A percentile compares a stretch with the other conserved stretches of the same genome.
These are phyloP conservation scores for Astraeus odoratus DNA, from an alignment of 768 basidiomycete species.

Conservation along the genomic window DNA sequence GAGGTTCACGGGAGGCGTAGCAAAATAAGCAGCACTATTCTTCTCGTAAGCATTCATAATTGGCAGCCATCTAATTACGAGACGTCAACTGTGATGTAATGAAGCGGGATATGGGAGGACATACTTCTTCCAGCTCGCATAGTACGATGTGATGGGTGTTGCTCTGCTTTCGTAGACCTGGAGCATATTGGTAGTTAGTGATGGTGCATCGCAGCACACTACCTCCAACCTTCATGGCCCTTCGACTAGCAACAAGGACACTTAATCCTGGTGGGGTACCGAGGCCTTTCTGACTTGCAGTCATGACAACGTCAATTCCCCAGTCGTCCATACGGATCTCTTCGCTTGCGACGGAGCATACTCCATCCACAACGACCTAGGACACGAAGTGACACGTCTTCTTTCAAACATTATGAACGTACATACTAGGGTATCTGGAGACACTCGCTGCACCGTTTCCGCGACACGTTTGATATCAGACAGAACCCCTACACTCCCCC, in stretches of 20 bases:
- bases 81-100: neutral
- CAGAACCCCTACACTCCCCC: slow-evolving; percentile 55
- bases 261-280: slow-evolving; percentile 91
- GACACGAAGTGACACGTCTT: neutral
- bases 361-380: slow-evolving; percentile 81
- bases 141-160: slow-evolving; percentile 68
- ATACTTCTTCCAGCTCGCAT: slow-evolving; percentile 87
- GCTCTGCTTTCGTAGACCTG: slow-evolving; percentile 12
- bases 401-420: neutral
- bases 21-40: slow-evolving; percentile 82
- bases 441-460: slow-evolving; percentile 62
- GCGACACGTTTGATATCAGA: slow-evolving; percentile 76
- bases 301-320: slow-evolving; percentile 84
- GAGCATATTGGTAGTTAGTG: neutral
- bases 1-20: slow-evolving; percentile 92
- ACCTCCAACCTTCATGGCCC: slow-evolving; percentile 56
- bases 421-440: slow-evolving; percentile 76
- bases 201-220: neutral
- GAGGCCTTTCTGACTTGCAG: slow-evolving; percentile 88
- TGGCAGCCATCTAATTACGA: slow-evolving; percentile 64
- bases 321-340: slow-evolving; percentile 93
- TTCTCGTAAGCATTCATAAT: slow-evolving; percentile 92
- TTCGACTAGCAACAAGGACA: slow-evolving; percentile 73
- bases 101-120: slow-evolving; percentile 6
- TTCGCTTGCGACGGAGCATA: slow-evolving; percentile 94